Evolutionary conservation across 2,329 filamentous ascomycete genomes (phyloP).

Genomic region (Kalmusia sp.): DNA sequence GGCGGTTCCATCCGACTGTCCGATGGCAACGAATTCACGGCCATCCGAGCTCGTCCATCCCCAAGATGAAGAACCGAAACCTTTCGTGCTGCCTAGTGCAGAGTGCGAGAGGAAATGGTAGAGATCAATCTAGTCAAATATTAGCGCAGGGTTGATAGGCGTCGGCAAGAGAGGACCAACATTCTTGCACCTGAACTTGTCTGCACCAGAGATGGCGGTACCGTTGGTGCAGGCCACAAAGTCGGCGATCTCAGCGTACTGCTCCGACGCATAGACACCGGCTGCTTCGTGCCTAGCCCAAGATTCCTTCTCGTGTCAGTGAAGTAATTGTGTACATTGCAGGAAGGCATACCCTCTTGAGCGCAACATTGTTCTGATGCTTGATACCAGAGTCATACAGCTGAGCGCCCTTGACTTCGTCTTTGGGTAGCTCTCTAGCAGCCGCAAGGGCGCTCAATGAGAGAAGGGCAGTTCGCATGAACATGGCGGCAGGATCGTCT

Average conservation of each 20-base stretch:
- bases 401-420: constrained; percentile 41
- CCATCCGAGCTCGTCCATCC: constrained; percentile 61
- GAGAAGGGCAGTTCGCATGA: constrained; percentile 34
- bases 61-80: constrained; percentile 58
- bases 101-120: constrained; percentile 64
- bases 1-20: constrained; percentile 61
- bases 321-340: neutral
- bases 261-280: constrained; percentile 41
- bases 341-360: constrained; percentile 35
- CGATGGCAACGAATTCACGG: constrained; percentile 63
- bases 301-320: constrained; percentile 42
- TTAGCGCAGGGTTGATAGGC: constrained; percentile 7
- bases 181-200: constrained; percentile 49
- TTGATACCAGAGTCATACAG: constrained; percentile 50
- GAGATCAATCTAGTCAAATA: constrained; percentile 54
- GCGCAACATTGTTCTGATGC: constrained; percentile 44
- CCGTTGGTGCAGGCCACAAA: constrained; percentile 47
- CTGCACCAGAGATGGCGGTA: constrained; percentile 40
- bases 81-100: constrained; percentile 57
- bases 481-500: constrained; percentile 29
- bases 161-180: constrained; percentile 23
- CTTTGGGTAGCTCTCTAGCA: constrained; percentile 44
- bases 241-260: constrained; percentile 43
- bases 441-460: constrained; percentile 42
- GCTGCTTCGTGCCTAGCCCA: constrained; percentile 43